phyloP scores from a whole-genome alignment of 305 asterid genomes.

The Fraxinus velutina region DNA sequence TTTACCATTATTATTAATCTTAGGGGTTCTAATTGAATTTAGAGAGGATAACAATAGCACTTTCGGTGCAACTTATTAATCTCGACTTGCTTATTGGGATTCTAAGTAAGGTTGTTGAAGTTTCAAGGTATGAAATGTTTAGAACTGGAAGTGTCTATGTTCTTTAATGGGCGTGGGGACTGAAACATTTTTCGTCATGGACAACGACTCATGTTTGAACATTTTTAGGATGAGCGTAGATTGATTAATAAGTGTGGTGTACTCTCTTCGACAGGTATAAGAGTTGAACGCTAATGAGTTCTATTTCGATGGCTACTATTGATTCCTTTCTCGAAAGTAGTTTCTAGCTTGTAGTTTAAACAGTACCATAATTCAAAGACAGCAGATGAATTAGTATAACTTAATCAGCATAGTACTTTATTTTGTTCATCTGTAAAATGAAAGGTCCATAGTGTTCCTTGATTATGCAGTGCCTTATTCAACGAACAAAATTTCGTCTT shows the following conservation, averaged over 20 bases:
- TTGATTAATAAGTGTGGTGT: background rate
- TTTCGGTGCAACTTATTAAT: background rate
- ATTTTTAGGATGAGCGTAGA: background rate
- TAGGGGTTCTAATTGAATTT: background rate
- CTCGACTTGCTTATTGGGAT: background rate
- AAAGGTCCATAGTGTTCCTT: background rate
- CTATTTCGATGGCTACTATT: background rate
- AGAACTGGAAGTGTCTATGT: background rate
- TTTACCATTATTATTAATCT: background rate
- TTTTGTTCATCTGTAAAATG: background rate
- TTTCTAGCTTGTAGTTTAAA: background rate
- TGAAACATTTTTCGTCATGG: background rate
- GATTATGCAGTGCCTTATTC: background rate
- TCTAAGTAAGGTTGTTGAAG: constrained; percentile 7
- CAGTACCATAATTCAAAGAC: background rate
- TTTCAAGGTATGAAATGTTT: background rate
- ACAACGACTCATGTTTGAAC: background rate
- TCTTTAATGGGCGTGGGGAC: background rate
- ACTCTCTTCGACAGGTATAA: background rate
- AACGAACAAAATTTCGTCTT: background rate
- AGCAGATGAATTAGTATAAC: background rate
- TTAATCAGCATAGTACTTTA: background rate
- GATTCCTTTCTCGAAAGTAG: background rate
- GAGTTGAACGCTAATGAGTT: background rate
- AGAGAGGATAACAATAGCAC: background rate